Percentiles rank a stretch among this genome's conserved stretches.
Evolutionary conservation across 2,329 filamentous ascomycete species (phyloP).

Genomic region (Mycocentrospora acerina): DNA sequence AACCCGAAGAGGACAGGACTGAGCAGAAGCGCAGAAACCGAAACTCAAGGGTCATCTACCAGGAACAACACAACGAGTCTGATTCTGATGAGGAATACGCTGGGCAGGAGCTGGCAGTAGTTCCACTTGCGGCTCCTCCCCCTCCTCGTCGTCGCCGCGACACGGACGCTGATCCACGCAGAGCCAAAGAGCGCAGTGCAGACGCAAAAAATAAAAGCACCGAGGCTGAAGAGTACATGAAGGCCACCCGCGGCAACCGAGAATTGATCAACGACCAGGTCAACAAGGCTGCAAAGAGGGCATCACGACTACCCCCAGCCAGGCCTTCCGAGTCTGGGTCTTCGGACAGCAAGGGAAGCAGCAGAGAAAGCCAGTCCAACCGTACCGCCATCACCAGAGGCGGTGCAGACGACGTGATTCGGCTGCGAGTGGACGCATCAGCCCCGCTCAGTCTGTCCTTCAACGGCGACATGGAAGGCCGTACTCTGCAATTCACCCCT

Average conservation of each 20-base stretch:
- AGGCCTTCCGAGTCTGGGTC: slow-evolving; percentile 32
- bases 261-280: slow-evolving; percentile 29
- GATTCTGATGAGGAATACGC: slow-evolving; percentile 14
- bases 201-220: slow-evolving; percentile 19
- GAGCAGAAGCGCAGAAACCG: slow-evolving; percentile 8
- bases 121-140: slow-evolving; percentile 4
- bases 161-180: slow-evolving; percentile 23
- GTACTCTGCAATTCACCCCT: slow-evolving; percentile 36
- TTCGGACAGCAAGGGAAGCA: slow-evolving; percentile 27
- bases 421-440: slow-evolving; percentile 37
- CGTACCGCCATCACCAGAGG: slow-evolving; percentile 31
- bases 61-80: background rate
- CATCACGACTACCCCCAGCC: slow-evolving; percentile 26
- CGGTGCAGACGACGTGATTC: slow-evolving; percentile 34
- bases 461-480: slow-evolving; percentile 42
- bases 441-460: slow-evolving; percentile 36
- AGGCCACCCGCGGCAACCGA: slow-evolving; percentile 27
- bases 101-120: slow-evolving; percentile 6
- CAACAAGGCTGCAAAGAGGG: slow-evolving; percentile 31
- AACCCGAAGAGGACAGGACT: slow-evolving; percentile 15
- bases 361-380: slow-evolving; percentile 29
- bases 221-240: slow-evolving; percentile 35
- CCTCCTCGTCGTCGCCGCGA: slow-evolving; percentile 25
- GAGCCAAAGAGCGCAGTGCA: slow-evolving; percentile 17
- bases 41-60: slow-evolving; percentile 6